Evolutionary conservation across 2,329 filamentous ascomycete genomes (phyloP).

Genomic region (Talaromyces sp.): DNA sequence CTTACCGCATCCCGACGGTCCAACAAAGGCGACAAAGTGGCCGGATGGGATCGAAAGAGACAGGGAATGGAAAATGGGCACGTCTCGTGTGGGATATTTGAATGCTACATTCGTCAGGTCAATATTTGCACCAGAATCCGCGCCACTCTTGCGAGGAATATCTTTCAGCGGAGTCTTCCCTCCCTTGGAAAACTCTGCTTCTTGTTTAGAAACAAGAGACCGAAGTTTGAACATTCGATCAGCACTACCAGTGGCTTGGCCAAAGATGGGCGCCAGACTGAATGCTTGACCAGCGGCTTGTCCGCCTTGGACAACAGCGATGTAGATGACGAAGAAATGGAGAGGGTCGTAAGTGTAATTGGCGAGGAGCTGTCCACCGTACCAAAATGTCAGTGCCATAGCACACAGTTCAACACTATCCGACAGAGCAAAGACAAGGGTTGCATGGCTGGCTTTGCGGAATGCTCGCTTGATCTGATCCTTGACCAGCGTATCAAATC

Average conservation of each 20-base stretch:
- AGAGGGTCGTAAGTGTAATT: slow-evolving; percentile 43
- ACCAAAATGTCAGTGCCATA: slow-evolving; percentile 56
- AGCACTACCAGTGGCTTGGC: slow-evolving; percentile 33
- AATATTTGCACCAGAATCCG: slow-evolving; percentile 9
- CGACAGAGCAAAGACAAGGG: slow-evolving; percentile 62
- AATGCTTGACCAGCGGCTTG: slow-evolving; percentile 64
- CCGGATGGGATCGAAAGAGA: slow-evolving; percentile 47
- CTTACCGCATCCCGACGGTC: slow-evolving; percentile 46
- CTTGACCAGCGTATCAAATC: slow-evolving; percentile 57
- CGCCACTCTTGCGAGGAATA: neutral
- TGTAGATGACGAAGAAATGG: slow-evolving; percentile 57
- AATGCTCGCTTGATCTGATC: slow-evolving; percentile 57
- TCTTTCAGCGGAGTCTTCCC: neutral
- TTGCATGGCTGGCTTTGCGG: slow-evolving; percentile 57
- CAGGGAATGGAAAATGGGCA: slow-evolving; percentile 26
- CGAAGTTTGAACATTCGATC: slow-evolving; percentile 27
- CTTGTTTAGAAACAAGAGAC: slow-evolving; percentile 15
- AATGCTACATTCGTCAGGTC: slow-evolving; percentile 30
- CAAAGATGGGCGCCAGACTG: slow-evolving; percentile 56
- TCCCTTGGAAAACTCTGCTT: neutral
- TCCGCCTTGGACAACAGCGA: slow-evolving; percentile 62
- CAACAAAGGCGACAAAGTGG: slow-evolving; percentile 69
- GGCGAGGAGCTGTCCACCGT: slow-evolving; percentile 57
- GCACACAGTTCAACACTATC: slow-evolving; percentile 61
- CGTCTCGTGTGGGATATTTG: slow-evolving; percentile 29